Evolutionary conservation across 2,329 filamentous ascomycete species (phyloP).

Genomic region (Talaromyces sp.): DNA sequence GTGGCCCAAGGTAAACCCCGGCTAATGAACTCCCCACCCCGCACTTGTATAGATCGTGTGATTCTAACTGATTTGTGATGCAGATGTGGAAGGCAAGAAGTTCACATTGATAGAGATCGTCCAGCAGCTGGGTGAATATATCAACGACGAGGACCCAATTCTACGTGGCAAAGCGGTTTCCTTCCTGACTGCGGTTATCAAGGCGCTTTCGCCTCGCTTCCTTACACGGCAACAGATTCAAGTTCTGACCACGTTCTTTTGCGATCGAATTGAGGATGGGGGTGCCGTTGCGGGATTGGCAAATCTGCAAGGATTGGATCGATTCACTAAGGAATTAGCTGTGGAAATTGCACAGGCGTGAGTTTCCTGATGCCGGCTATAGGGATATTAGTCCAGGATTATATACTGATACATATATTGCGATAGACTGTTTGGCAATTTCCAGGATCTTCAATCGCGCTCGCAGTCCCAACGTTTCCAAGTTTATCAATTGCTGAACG

Average conservation of each 20-base stretch:
- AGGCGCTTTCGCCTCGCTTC: slow-evolving; percentile 55
- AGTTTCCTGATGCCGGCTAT: slow-evolving; percentile 12
- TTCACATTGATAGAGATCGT: slow-evolving; percentile 65
- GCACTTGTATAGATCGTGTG: slow-evolving; percentile 9
- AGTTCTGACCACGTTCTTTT: slow-evolving; percentile 66
- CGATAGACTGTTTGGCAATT: slow-evolving; percentile 52
- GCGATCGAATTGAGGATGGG: slow-evolving; percentile 66
- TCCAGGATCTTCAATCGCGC: slow-evolving; percentile 61
- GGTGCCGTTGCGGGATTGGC: slow-evolving; percentile 62
- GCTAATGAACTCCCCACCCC: slow-evolving; percentile 12
- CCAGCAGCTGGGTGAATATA: slow-evolving; percentile 66
- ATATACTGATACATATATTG: slow-evolving; percentile 16
- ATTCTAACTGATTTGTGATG: slow-evolving; percentile 13
- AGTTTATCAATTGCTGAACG: slow-evolving; percentile 64
- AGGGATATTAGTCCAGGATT: slow-evolving; percentile 26
- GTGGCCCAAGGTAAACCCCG: slow-evolving; percentile 46
- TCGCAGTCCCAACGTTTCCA: slow-evolving; percentile 67
- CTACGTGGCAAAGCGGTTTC: slow-evolving; percentile 61
- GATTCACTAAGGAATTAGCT: slow-evolving; percentile 62
- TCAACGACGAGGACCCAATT: slow-evolving; percentile 66
- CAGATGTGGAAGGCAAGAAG: slow-evolving; percentile 62
- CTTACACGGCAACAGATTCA: slow-evolving; percentile 63
- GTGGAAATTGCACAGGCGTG: slow-evolving; percentile 57
- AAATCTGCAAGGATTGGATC: slow-evolving; percentile 61
- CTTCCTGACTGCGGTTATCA: slow-evolving; percentile 48